These are phyloP conservation scores for Phytopythium ostracodes DNA, from an alignment of 352 stramenopile species.

Conservation along the genomic window DNA sequence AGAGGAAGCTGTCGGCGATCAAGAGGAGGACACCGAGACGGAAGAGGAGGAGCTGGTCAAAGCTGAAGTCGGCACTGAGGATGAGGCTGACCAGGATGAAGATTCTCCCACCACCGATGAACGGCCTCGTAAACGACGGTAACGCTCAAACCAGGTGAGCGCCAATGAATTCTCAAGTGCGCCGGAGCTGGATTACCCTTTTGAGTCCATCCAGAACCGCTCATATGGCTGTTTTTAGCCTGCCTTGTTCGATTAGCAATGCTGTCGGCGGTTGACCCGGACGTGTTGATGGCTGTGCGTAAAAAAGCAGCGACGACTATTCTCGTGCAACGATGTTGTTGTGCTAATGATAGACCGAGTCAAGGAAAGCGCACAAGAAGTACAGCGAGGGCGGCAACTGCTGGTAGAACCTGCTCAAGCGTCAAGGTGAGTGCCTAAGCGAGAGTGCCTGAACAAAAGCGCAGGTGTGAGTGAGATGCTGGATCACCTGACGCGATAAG, in stretches of 20 bases:
- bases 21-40: slow-evolving; percentile 16
- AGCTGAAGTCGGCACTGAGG: not conserved
- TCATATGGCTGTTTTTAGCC: not conserved
- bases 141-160: not conserved
- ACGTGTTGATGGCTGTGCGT: not conserved
- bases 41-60: slow-evolving; percentile 10
- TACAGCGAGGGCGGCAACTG: not conserved
- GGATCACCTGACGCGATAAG: not conserved
- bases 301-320: not conserved
- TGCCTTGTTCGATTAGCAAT: not conserved
- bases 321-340: not conserved
- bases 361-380: not conserved
- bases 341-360: not conserved
- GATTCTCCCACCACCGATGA: not conserved
- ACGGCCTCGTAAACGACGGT: not conserved
- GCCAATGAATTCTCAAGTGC: not conserved
- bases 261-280: not conserved
- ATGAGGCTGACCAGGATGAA: not conserved
- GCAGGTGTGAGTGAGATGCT: not conserved
- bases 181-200: not conserved
- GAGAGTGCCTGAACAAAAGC: not conserved
- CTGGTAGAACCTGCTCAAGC: not conserved
- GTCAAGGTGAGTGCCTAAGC: not conserved
- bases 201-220: not conserved
- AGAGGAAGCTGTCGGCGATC: slow-evolving; percentile 13